Evolutionary conservation across 352 stramenopile genomes (phyloP).

Genomic region (Globisporangium nodosum): DNA sequence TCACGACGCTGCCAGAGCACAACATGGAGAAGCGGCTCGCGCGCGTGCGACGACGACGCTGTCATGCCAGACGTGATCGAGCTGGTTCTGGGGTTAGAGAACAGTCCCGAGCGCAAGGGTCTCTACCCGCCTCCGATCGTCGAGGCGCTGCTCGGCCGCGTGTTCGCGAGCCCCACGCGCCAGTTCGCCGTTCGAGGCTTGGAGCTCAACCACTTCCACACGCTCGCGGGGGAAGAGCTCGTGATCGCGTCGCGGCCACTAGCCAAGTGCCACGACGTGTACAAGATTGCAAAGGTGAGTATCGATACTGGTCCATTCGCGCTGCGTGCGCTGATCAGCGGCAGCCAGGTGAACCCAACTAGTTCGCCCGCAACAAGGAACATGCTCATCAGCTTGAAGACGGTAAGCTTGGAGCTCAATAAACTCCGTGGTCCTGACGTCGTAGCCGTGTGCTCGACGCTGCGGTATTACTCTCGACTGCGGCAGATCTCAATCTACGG

Average conservation of each 20-base stretch:
- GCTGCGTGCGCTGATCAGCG: background rate
- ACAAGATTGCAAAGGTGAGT: background rate
- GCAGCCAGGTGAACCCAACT: background rate
- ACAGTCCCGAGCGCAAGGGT: background rate
- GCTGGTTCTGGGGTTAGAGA: background rate
- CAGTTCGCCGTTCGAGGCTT: conserved; percentile 1
- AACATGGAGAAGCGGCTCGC: background rate
- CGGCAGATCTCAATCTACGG: background rate
- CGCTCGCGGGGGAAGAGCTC: background rate
- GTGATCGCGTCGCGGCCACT: background rate
- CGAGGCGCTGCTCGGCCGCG: background rate
- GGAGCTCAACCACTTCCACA: background rate
- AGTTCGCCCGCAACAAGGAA: background rate
- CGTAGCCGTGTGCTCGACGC: conserved; percentile 2
- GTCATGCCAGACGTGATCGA: background rate
- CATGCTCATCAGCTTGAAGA: background rate
- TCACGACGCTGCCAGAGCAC: background rate
- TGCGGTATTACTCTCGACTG: conserved; percentile 4
- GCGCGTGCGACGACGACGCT: background rate
- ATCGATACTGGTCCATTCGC: background rate
- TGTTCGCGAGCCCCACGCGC: background rate
- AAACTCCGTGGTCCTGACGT: background rate
- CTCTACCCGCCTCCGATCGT: background rate
- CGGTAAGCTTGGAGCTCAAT: background rate
- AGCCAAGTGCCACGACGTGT: background rate